Evolutionary conservation across 768 basidiomycete species (phyloP), one percentile per base, ranked within the genome.

Genomic region (Thelephora ganbajun): DNA sequence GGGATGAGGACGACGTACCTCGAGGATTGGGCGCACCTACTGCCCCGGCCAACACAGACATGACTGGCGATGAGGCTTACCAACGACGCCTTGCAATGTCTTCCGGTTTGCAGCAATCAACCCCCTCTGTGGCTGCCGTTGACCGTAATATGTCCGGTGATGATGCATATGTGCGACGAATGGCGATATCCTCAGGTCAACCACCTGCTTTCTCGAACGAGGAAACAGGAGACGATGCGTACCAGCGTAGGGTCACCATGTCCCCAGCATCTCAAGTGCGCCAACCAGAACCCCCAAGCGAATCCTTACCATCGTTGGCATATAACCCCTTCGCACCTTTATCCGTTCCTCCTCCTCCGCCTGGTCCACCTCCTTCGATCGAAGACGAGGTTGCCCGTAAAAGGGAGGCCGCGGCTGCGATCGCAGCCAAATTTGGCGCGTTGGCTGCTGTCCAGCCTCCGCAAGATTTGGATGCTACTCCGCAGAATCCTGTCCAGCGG

Each of bases 61-160:
- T 80, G 53, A 77, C 77, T 2, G 85, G 84, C n/a, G 86, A 89
- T 43, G 87, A 86, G 57, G 84, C 80, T 1, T 88, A 77, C 57
- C 79, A 79, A 53, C 77, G 80, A 36, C 77, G 85, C 11, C 66
- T 85, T 11, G 81, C 80, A n/a, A 67, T 88, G 72, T 79, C 79
- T 7, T 50, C 58, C n/a, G 64, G 62, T 23, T 51, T 52, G 35
- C 53, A 52, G n/a, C 55, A 54, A 16, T 16, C 44, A 14, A 49
- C 46, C 34, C 34, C 48, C 12, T 33, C 51, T 16, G 45, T 46
- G 56, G 22, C 14, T 6, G 18, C 39, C 22, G 39, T 41, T 2
- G 39, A 41, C 22, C 22, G 18, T 9, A 41, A 22, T 14, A 16
- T 41, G 11, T 18, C 57, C 7, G 57, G 55, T n/a, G 63, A 63